phyloP scores from a whole-genome alignment of 129 eudicot species.

The Heracleum sosnowskyi region DNA sequence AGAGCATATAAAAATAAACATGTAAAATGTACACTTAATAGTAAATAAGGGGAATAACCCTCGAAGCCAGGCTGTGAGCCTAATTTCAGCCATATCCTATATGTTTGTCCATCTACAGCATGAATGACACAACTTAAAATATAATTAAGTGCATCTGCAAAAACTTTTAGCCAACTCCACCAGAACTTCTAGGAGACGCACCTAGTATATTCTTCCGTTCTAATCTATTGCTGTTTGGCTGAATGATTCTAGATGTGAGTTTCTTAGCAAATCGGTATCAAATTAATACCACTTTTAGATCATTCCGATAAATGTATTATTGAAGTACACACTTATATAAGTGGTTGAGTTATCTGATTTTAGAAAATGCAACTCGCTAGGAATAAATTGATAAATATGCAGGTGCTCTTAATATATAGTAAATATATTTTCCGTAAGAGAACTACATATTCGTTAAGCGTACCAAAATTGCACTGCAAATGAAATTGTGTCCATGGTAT shows the following conservation, averaged over 20 bases:
- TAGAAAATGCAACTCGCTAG: not conserved
- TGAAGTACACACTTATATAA: not conserved
- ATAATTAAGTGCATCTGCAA: not conserved
- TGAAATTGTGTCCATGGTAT: slow-evolving; percentile 98
- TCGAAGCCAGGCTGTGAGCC: not conserved
- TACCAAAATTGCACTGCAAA: slow-evolving; percentile 97
- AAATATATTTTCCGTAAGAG: not conserved
- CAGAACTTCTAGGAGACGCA: not conserved
- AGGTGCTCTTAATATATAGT: not conserved
- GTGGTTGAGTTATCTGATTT: not conserved
- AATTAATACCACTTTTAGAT: not conserved
- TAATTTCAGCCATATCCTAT: not conserved
- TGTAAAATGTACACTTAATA: not conserved
- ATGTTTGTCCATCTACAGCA: not conserved
- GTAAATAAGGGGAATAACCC: not conserved
- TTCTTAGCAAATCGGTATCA: not conserved
- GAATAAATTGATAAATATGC: not conserved
- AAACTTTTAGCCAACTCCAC: not conserved
- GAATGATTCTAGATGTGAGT: not conserved
- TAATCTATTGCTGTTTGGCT: not conserved
- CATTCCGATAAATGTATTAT: not conserved
- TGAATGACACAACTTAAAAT: not conserved
- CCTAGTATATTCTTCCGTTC: not conserved
- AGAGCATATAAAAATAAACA: not conserved
- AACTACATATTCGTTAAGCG: slow-evolving; percentile 4